Base-by-base conservation (phyloP, 352 stramenopile genomes). In the Globisporangium solare region DNA sequence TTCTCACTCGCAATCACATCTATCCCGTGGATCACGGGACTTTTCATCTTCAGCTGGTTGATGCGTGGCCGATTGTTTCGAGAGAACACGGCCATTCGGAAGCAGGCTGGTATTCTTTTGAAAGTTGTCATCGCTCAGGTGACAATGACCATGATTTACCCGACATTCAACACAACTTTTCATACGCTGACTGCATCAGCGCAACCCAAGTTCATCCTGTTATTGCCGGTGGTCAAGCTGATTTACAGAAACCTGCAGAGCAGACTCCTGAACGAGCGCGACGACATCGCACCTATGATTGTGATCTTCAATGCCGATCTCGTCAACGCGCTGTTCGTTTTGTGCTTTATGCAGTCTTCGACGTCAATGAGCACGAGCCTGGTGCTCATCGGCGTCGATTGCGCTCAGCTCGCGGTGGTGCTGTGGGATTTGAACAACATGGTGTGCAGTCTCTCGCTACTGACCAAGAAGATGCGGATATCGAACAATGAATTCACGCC, bases 251-350 rank as follows among this genome's bases (percentile, higher is more conserved):
- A 42, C 14, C 37, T 42, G 37, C 37, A 11, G 3, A 7, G 37
- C 37, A 17, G 37, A 17, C 10, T 42, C 14, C 6, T 42, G 37
- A 2, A 42, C 37, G 37, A 42, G 11, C 37, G 6, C 10, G 61
- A 71, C 31, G 73, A 73, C 27, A 43, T 50, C 3, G 72, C 55
- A 6, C 63, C 66, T 4, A 65, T 65, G 31, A 6, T 54, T 53
- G 65, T 80, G 12, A 57, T 76, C 7, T 68, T 79, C 61, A 79
- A 72, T n/a, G 56, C 76, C 14, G 63, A 80, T 21, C 63, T 80
- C 18, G 76, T 74, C 43, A 73, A 68, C 41, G 64, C 71, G 11
- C 51, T 80, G 0, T 83, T 77, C 51, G 63, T 73, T 27, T 57
- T 64, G 2, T 78, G 63, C 35, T 79, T 66, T 46, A 69, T 80